A percentile compares a stretch with the other conserved stretches of the same genome.
These are phyloP conservation scores for Cafeteria roenbergensis DNA, from an alignment of 108 stramenopile genomes.

Conservation along the genomic window DNA sequence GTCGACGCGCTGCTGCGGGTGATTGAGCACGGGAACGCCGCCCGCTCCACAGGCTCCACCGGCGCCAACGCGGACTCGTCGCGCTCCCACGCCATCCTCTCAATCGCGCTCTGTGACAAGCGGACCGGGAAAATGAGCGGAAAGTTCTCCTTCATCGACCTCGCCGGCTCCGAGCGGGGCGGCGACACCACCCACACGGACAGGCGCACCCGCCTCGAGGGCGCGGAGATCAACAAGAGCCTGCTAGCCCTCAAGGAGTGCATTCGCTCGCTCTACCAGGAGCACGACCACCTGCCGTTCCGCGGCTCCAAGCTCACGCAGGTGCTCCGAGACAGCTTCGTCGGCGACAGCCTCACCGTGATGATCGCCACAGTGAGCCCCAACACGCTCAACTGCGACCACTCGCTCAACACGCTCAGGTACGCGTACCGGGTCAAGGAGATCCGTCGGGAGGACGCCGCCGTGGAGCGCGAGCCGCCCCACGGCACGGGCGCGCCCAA, in stretches of 20 bases:
- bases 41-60: conserved; percentile 89
- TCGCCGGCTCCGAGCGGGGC: conserved; percentile 60
- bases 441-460: background rate
- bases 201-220: conserved; percentile 44
- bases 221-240: conserved; percentile 58
- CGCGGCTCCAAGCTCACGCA: conserved; percentile 50
- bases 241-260: conserved; percentile 59
- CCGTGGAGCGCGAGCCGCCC: background rate
- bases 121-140: conserved; percentile 40
- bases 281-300: conserved; percentile 24
- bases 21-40: conserved; percentile 63
- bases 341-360: conserved; percentile 34
- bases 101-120: conserved; percentile 52
- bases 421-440: conserved; percentile 26
- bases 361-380: conserved; percentile 55
- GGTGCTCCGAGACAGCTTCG: conserved; percentile 47
- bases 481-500: background rate
- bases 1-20: conserved; percentile 59
- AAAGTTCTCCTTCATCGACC: conserved; percentile 51
- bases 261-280: conserved; percentile 42
- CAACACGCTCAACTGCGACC: conserved; percentile 52
- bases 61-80: conserved; percentile 74
- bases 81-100: conserved; percentile 92
- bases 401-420: conserved; percentile 52
- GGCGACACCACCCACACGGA: conserved; percentile 47